Evolutionary conservation across 1,284 basidiomycete species (phyloP).

Genomic region (Malassezia sp.): DNA sequence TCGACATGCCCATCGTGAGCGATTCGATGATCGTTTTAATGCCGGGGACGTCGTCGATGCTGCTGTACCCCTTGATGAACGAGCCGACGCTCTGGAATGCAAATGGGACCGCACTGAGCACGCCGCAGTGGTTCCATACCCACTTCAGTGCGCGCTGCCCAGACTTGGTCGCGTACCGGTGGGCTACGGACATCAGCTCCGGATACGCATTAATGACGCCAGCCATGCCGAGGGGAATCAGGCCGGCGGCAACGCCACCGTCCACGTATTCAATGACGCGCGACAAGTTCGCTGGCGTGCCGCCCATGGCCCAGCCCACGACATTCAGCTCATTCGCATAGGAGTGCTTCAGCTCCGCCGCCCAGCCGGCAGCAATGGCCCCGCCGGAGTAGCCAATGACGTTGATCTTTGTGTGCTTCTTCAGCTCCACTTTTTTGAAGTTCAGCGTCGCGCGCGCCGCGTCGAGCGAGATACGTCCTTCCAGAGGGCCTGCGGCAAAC

Average conservation of each 20-base stretch:
- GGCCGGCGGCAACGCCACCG: slow-evolving; percentile 17
- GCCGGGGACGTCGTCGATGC: slow-evolving; percentile 20
- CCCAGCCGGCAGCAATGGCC: slow-evolving; percentile 24
- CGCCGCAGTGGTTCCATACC: slow-evolving; percentile 16
- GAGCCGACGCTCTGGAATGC: slow-evolving; percentile 16
- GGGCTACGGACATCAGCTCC: slow-evolving; percentile 25
- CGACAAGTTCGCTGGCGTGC: slow-evolving; percentile 22
- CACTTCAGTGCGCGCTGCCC: slow-evolving; percentile 11
- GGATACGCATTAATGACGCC: slow-evolving; percentile 19
- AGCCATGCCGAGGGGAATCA: slow-evolving; percentile 23
- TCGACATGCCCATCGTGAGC: not conserved
- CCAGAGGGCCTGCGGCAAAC: slow-evolving; percentile 26
- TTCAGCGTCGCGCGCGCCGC: slow-evolving; percentile 18
- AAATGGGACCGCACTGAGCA: slow-evolving; percentile 7
- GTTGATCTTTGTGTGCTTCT: slow-evolving; percentile 14
- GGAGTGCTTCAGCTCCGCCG: slow-evolving; percentile 8
- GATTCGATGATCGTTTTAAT: slow-evolving; percentile 9
- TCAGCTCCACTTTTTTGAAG: slow-evolving; percentile 8
- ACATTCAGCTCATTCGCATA: slow-evolving; percentile 30
- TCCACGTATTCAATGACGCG: not conserved
- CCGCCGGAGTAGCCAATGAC: slow-evolving; percentile 27
- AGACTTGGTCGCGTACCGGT: slow-evolving; percentile 16
- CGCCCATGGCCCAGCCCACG: slow-evolving; percentile 27
- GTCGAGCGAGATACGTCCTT: slow-evolving; percentile 24
- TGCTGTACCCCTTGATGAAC: slow-evolving; percentile 14